Base-by-base conservation (phyloP, 1,284 basidiomycete species). In the Cutaneotrichosporon dermatis region DNA sequence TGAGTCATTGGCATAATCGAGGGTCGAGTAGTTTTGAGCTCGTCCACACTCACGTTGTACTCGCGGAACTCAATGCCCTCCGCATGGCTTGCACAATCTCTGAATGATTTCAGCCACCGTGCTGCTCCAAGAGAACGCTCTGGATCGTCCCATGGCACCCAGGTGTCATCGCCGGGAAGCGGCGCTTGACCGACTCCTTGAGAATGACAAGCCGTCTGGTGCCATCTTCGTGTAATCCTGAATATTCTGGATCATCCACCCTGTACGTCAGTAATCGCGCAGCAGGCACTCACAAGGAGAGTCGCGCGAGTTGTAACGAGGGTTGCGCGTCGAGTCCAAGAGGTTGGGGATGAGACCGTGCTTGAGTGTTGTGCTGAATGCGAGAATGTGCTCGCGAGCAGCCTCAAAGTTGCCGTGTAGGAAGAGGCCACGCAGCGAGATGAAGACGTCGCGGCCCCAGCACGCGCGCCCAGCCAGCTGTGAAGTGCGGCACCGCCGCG, bases 171-270 rank as follows among this genome's bases (percentile, higher is more conserved):
- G 69, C 83, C 0, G 95, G 95, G 83, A 99, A 99, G 35, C 95
- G 86, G 33, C 95, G 85, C 74, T 87, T 90, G 58, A 98, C 88
- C 2, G 82, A 80, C 70, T 95, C 92, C 2, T 85, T 82, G 44
- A 99, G 83, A 58, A 99, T 84, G 85, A 80, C 40, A 89, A 75
- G 3, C 96, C 95, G 64, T 92, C 87, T 0, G 94, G 92, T 1
- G 89, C 90, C 78, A 85, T 88, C 59, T 81, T 81, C 43, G 86
- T 87, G 76, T 97, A 98, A 77, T 98, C 93, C 73, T 98, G 95
- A 59, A 98, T 95, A 71, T 91, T 96, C 76, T 99, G 95, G 59
- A 97, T 78, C 88, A 98, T 96, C 90, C 93, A 99, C 95, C 54
- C 51, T 53, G 51, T 16, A 8, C 10, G 40, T 44, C 13, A 44